Evolutionary conservation across 2,329 filamentous ascomycete genomes (phyloP).

Genomic region (Beauveria asiatica): DNA sequence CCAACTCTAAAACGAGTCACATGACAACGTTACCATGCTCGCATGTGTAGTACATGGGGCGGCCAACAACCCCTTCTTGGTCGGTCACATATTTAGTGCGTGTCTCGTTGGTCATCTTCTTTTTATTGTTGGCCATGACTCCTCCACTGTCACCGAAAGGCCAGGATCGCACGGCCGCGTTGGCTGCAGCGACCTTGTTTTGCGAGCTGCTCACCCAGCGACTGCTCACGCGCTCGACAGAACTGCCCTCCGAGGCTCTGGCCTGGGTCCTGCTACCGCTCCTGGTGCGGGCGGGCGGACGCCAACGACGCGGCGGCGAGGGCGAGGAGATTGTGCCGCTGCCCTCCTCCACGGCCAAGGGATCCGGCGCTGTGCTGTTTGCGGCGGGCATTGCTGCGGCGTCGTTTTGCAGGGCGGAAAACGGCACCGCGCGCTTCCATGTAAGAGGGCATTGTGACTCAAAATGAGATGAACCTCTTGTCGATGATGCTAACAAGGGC

Average conservation of each 20-base stretch:
- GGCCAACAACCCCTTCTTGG: not conserved
- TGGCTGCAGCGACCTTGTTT: slow-evolving; percentile 17
- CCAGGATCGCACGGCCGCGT: not conserved
- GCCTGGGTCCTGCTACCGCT: slow-evolving; percentile 24
- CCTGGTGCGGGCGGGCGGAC: slow-evolving; percentile 12
- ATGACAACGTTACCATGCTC: not conserved
- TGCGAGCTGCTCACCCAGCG: slow-evolving; percentile 18
- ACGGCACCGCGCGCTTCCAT: slow-evolving; percentile 6
- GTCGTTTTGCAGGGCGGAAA: slow-evolving; percentile 16
- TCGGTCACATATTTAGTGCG: not conserved
- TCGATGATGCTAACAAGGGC: not conserved
- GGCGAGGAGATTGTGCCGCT: slow-evolving; percentile 1
- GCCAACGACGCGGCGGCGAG: too few relatives aligned
- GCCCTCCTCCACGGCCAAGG: not conserved
- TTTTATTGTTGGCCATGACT: not conserved
- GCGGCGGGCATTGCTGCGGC: not conserved
- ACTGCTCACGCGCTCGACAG: slow-evolving; percentile 15
- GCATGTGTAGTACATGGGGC: too few relatives aligned
- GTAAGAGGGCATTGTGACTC: slow-evolving; percentile 4
- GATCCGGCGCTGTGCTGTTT: not conserved
- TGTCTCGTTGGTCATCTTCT: not conserved
- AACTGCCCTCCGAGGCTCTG: slow-evolving; percentile 25
- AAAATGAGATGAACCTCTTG: not conserved
- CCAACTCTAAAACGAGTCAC: not conserved
- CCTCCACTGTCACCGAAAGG: not conserved